A percentile compares a stretch with the other conserved stretches of the same genome.
Conservation (phyloP, 2,329 filamentous ascomycete species). For the Penicillium digitatum region DNA sequence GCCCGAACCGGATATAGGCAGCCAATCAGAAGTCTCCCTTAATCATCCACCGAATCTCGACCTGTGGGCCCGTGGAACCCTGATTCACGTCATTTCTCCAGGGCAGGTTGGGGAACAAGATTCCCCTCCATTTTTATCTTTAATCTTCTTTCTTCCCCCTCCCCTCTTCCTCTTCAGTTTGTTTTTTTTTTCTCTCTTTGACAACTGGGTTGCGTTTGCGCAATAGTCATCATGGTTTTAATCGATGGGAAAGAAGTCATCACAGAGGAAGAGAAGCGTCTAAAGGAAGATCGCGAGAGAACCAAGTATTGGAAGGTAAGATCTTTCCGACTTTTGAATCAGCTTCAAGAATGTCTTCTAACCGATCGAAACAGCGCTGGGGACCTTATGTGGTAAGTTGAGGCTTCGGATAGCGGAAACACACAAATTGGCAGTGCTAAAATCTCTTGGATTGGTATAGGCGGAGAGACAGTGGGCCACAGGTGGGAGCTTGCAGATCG, state of each 20-base stretch:
- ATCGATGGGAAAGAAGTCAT: constrained; percentile 84
- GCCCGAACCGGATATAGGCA: neutral
- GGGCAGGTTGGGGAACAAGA: neutral
- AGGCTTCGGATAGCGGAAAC: neutral
- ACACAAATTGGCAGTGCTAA: neutral
- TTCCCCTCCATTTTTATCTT: constrained; percentile 1
- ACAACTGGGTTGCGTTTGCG: neutral
- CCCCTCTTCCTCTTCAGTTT: neutral
- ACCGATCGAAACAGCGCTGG: constrained; percentile 50
- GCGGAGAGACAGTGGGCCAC: constrained; percentile 95
- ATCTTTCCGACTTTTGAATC: too few relatives aligned
- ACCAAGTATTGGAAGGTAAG: constrained; percentile 91
- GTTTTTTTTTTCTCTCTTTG: neutral
- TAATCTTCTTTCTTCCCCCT: neutral
- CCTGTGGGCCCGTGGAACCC: neutral
- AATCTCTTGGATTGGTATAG: neutral
- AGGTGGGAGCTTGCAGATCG: constrained; percentile 46
- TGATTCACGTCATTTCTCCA: constrained; percentile 3
- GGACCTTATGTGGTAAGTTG: constrained; percentile 67
- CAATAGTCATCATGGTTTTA: constrained; percentile 67
- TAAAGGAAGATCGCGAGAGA: constrained; percentile 78
- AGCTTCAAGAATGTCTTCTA: neutral
- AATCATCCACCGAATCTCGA: neutral
- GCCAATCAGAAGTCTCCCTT: neutral
- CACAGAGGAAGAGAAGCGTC: constrained; percentile 83